Percentiles rank a stretch among this genome's conserved stretches.
phyloP scores from a whole-genome alignment of 2,329 filamentous ascomycete species.

The Nigrospora osmanthi region DNA sequence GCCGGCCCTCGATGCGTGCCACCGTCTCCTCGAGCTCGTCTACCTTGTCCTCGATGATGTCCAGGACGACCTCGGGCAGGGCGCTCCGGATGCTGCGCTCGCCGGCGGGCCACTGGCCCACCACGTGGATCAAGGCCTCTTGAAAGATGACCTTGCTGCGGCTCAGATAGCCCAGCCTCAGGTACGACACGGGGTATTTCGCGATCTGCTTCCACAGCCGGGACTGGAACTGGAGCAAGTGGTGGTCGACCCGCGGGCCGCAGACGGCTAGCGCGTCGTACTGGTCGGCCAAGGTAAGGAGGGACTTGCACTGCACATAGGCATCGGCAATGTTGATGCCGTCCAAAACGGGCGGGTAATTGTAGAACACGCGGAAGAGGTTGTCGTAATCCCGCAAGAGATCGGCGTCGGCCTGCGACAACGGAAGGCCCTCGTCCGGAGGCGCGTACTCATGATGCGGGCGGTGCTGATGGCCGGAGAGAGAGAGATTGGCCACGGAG shows the following conservation, averaged over 20 bases:
- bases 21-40: constrained; percentile 84
- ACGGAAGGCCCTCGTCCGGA: constrained; percentile 22
- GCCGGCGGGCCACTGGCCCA: constrained; percentile 85
- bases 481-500: constrained; percentile 72
- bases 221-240: constrained; percentile 84
- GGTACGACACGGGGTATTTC: constrained; percentile 88
- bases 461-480: constrained; percentile 33
- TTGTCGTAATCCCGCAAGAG: constrained; percentile 91
- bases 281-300: constrained; percentile 84
- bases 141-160: constrained; percentile 77
- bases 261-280: constrained; percentile 87
- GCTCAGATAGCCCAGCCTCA: constrained; percentile 81
- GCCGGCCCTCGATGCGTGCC: constrained; percentile 67
- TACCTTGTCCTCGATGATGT: constrained; percentile 91
- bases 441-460: constrained; percentile 8
- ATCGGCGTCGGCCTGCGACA: constrained; percentile 60
- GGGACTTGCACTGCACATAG: constrained; percentile 88
- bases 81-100: constrained; percentile 68
- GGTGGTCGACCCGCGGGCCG: constrained; percentile 85
- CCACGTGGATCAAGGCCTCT: constrained; percentile 86
- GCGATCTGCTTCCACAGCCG: constrained; percentile 93
- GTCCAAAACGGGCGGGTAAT: constrained; percentile 76
- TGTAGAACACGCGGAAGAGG: constrained; percentile 92
- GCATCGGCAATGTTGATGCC: constrained; percentile 83
- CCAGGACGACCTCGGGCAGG: constrained; percentile 69